A percentile compares a stretch with the other conserved stretches of the same genome.
Conservation (phyloP, 805 yeast genomes). For the Myxozyma mucilagina region DNA sequence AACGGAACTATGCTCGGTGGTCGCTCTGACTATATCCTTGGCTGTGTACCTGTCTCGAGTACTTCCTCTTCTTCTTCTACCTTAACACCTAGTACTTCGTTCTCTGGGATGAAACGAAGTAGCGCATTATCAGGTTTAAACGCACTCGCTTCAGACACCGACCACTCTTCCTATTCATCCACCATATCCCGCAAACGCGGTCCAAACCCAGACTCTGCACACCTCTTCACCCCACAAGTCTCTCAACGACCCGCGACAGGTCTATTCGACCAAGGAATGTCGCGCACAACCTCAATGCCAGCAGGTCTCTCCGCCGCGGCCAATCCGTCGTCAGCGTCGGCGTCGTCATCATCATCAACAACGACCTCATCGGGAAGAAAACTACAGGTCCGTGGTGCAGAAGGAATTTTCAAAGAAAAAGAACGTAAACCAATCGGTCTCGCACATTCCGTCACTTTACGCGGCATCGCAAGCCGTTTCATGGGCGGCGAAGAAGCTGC, state of each 20-base stretch:
- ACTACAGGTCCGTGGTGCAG: slow-evolving; percentile 30
- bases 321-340: too few relatives aligned
- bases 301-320: slow-evolving; percentile 13
- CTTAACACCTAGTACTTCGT: neutral
- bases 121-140: neutral
- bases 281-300: slow-evolving; percentile 29
- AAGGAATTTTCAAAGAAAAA: slow-evolving; percentile 36
- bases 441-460: slow-evolving; percentile 16
- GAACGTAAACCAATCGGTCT: slow-evolving; percentile 15
- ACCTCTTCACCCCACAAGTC: slow-evolving; percentile 4
- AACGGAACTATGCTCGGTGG: slow-evolving; percentile 75
- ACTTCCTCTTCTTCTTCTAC: neutral
- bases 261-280: neutral
- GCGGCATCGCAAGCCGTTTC: slow-evolving; percentile 22
- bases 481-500: slow-evolving; percentile 12
- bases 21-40: slow-evolving; percentile 46
- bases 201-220: neutral
- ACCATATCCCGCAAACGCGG: slow-evolving; percentile 1
- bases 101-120: neutral
- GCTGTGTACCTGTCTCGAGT: slow-evolving; percentile 58
- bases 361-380: slow-evolving; percentile 9
- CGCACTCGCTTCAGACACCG: neutral
- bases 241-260: neutral
- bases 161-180: neutral
- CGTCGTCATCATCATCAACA: neutral